These are phyloP conservation scores for Globisporangium yorkense DNA, from an alignment of 352 stramenopile genomes.

Conservation along the genomic window DNA sequence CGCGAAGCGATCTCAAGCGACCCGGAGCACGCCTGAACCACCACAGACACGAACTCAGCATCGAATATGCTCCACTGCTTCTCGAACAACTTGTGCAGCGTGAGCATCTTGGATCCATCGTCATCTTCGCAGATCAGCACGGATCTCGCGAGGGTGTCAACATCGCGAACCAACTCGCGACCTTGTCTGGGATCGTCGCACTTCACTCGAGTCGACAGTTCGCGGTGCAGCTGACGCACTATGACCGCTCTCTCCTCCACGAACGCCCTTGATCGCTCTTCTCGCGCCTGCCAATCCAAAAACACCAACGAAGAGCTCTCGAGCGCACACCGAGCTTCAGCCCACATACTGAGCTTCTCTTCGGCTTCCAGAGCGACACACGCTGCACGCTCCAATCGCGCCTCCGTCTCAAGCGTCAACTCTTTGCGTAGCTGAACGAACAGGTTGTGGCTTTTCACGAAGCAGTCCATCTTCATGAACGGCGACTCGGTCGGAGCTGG, in stretches of 20 bases:
- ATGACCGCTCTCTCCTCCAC: slow-evolving; percentile 2
- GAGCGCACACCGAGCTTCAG: slow-evolving; percentile 14
- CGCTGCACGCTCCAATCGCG: slow-evolving; percentile 17
- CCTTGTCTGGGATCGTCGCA: neutral
- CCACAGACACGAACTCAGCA: neutral
- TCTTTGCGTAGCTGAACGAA: slow-evolving; percentile 32
- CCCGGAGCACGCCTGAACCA: slow-evolving; percentile 3
- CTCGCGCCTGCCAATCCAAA: neutral
- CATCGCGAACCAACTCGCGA: neutral
- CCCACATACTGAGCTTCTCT: slow-evolving; percentile 18
- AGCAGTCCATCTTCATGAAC: slow-evolving; percentile 36
- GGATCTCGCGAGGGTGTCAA: neutral
- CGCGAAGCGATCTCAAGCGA: slow-evolving; percentile 2
- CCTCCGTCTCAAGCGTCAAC: slow-evolving; percentile 20
- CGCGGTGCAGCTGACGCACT: slow-evolving; percentile 3
- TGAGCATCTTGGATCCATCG: neutral
- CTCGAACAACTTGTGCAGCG: neutral
- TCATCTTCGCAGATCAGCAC: slow-evolving; percentile 1
- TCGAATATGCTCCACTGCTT: neutral
- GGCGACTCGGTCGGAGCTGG: slow-evolving; percentile 1
- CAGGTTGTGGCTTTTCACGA: slow-evolving; percentile 29
- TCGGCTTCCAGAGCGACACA: slow-evolving; percentile 19
- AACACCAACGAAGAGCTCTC: neutral
- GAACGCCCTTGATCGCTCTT: neutral
- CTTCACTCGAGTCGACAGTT: neutral